These are phyloP conservation scores for Neofusicoccum kwambonambiense DNA, from an alignment of 2,329 filamentous ascomycete species.

Conservation along the genomic window DNA sequence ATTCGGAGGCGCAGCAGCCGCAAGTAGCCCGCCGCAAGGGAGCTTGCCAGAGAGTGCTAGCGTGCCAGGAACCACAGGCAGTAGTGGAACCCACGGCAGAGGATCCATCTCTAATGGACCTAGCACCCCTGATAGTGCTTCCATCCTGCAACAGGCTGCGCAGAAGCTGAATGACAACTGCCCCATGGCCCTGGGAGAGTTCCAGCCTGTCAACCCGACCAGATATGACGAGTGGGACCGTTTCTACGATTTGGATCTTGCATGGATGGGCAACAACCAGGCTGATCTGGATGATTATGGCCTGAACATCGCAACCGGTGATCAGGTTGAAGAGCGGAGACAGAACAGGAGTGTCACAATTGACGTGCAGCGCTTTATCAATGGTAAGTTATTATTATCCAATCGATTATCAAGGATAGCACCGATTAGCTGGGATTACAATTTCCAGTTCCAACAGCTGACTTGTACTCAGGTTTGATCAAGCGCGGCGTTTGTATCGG, in stretches of 20 bases:
- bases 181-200: background rate
- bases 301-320: background rate
- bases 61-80: background rate
- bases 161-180: background rate
- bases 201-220: background rate
- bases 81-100: background rate
- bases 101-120: background rate
- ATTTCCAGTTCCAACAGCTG: background rate
- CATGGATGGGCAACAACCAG: slow-evolving; percentile 16
- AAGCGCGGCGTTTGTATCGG: slow-evolving; percentile 43
- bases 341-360: slow-evolving; percentile 40
- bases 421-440: no score
- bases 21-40: background rate
- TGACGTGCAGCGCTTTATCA: slow-evolving; percentile 44
- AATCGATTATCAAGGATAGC: background rate
- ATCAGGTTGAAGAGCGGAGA: slow-evolving; percentile 22
- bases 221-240: slow-evolving; percentile 10
- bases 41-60: background rate
- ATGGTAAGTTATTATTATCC: slow-evolving; percentile 36
- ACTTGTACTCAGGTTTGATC: slow-evolving; percentile 31
- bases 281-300: slow-evolving; percentile 19
- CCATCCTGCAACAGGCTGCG: background rate
- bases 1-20: background rate
- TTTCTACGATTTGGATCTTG: slow-evolving; percentile 9
- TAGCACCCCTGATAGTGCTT: background rate